These are phyloP conservation scores for Trichocomaceae sp. DNA, from an alignment of 2,329 filamentous ascomycete species.

Conservation along the genomic window DNA sequence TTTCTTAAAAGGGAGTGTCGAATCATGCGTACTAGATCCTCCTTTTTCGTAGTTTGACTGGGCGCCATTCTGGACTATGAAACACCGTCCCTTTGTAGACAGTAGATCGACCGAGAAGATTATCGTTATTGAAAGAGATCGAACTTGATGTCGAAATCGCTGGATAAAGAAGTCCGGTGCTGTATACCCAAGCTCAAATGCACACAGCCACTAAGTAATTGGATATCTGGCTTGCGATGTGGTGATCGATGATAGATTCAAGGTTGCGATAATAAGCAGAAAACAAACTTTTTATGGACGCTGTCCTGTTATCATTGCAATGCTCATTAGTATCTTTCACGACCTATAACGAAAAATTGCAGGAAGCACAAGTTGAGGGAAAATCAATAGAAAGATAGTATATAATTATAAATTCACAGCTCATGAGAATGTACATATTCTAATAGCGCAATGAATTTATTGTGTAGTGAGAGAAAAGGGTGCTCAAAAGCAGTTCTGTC, in stretches of 20 bases:
- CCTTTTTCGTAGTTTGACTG: constrained; percentile 5
- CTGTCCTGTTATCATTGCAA: neutral
- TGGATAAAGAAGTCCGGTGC: neutral
- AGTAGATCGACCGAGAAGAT: neutral
- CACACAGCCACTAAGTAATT: neutral
- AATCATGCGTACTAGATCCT: constrained; percentile 2
- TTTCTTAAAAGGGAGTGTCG: neutral
- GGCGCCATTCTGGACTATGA: constrained; percentile 7
- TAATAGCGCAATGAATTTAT: neutral
- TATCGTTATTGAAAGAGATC: neutral
- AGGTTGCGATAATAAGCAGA: neutral
- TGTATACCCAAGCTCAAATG: neutral
- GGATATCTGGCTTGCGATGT: neutral
- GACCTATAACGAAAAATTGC: neutral
- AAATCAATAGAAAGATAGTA: neutral
- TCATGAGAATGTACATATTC: neutral
- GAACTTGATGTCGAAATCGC: neutral
- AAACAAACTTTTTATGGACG: neutral
- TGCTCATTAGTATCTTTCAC: neutral
- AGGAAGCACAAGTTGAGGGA: neutral
- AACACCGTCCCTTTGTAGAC: neutral
- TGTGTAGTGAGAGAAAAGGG: neutral
- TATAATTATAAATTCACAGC: neutral
- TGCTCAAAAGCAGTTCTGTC: neutral
- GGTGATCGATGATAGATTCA: neutral